Percentiles rank a stretch among this genome's conserved stretches.
These are phyloP conservation scores for Pseudogymnoascus sp. DNA, from an alignment of 2,329 filamentous ascomycete species.

Conservation along the genomic window DNA sequence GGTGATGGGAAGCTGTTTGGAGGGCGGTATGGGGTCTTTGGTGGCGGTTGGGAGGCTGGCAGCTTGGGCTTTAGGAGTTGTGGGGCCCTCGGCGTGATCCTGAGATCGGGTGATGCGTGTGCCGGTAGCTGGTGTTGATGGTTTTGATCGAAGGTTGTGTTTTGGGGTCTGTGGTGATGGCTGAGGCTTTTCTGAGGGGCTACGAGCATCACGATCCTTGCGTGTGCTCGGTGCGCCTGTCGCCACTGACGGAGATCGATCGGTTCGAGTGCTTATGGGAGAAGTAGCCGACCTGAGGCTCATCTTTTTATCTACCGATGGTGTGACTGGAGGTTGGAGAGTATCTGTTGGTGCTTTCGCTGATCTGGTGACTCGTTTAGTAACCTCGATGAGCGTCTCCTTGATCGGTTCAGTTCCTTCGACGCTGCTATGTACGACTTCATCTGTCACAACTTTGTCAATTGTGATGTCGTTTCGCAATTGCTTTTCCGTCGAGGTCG, in stretches of 20 bases:
- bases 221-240: constrained; percentile 19
- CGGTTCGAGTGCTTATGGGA: constrained; percentile 12
- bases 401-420: neutral
- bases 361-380: neutral
- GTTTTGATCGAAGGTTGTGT: neutral
- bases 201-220: constrained; percentile 24
- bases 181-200: constrained; percentile 20
- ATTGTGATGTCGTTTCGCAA: neutral
- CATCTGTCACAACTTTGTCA: neutral
- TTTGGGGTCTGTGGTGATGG: neutral
- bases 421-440: neutral
- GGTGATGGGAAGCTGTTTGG: constrained; percentile 1
- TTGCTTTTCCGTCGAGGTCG: neutral
- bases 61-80: neutral
- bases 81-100: neutral
- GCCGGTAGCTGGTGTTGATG: neutral
- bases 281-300: constrained; percentile 1
- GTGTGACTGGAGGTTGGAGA: neutral
- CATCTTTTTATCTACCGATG: constrained; percentile 4
- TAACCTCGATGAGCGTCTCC: neutral
- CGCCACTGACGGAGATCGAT: constrained; percentile 17
- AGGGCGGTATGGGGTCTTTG: neutral
- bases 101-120: neutral
- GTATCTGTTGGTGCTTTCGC: neutral
- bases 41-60: neutral